These are phyloP conservation scores for Boletus rubroflammeus DNA, from an alignment of 768 basidiomycete species.

Conservation along the genomic window DNA sequence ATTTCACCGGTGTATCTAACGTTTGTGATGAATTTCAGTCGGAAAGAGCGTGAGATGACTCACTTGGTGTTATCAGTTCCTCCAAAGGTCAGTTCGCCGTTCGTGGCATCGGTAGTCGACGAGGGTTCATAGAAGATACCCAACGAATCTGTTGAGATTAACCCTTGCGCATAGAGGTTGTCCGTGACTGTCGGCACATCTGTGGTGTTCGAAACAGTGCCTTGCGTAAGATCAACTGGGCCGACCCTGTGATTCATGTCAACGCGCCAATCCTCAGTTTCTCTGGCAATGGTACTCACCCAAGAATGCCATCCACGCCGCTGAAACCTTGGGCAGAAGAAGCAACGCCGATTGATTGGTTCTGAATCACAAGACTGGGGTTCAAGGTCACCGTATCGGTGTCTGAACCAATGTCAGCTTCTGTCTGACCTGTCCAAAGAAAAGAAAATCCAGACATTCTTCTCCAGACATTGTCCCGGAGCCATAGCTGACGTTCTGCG, in stretches of 20 bases:
- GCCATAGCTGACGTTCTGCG: conserved; percentile 50
- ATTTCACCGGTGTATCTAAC: conserved; percentile 33
- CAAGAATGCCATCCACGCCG: conserved; percentile 52
- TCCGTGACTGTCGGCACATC: conserved; percentile 55
- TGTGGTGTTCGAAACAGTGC: conserved; percentile 38
- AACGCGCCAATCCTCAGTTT: background rate
- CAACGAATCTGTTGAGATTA: conserved; percentile 43
- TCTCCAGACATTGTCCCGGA: conserved; percentile 51
- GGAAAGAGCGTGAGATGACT: background rate
- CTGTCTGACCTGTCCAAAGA: background rate
- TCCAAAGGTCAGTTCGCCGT: conserved; percentile 58
- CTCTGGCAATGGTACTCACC: conserved; percentile 24
- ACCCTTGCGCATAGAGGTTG: conserved; percentile 48
- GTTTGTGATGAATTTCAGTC: background rate
- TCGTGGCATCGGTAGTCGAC: conserved; percentile 32
- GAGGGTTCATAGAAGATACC: conserved; percentile 54
- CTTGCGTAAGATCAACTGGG: conserved; percentile 46
- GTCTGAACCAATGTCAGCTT: conserved; percentile 29
- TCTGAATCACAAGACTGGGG: conserved; percentile 38
- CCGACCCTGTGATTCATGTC: conserved; percentile 38
- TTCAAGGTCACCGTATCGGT: conserved; percentile 45
- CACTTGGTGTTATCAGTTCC: conserved; percentile 46
- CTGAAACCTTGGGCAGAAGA: conserved; percentile 41
- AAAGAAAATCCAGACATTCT: conserved; percentile 38
- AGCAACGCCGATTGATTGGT: conserved; percentile 49